A percentile compares a stretch with the other conserved stretches of the same genome.
Evolutionary conservation across 129 eudicot species (phyloP).

Genomic region (Silybum marianum): DNA sequence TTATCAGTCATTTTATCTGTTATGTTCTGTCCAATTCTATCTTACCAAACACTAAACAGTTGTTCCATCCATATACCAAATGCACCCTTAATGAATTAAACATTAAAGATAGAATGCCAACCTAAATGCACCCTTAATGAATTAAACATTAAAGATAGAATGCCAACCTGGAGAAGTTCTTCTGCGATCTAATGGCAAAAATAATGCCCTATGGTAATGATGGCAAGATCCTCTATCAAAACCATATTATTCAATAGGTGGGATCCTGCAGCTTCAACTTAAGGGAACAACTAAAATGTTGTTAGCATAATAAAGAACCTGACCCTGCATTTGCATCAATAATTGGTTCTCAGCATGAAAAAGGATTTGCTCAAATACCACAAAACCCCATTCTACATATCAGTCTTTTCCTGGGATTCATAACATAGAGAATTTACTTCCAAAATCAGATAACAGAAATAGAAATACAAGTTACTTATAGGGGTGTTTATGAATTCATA

Average conservation of each 20-base stretch:
- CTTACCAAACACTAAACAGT: too few species aligned
- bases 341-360: not conserved
- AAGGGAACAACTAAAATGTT: not conserved
- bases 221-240: not conserved
- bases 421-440: not conserved
- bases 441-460: slow-evolving; percentile 11
- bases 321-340: not conserved
- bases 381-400: not conserved
- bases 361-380: not conserved
- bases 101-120: not conserved
- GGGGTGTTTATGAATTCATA: slow-evolving; percentile 16
- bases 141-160: not conserved
- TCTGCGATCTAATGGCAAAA: not conserved
- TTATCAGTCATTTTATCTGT: too few species aligned
- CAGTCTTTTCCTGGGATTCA: not conserved
- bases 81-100: not conserved
- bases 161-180: not conserved
- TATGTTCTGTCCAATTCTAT: too few species aligned
- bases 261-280: not conserved
- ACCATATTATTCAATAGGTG: not conserved
- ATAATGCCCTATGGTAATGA: not conserved
- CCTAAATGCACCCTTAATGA: not conserved
- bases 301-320: not conserved
- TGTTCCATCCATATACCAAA: too few species aligned
- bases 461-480: slow-evolving; percentile 2